Evolutionary conservation across 345 rosid genomes (phyloP).

Genomic region (Laguncularia racemosa): DNA sequence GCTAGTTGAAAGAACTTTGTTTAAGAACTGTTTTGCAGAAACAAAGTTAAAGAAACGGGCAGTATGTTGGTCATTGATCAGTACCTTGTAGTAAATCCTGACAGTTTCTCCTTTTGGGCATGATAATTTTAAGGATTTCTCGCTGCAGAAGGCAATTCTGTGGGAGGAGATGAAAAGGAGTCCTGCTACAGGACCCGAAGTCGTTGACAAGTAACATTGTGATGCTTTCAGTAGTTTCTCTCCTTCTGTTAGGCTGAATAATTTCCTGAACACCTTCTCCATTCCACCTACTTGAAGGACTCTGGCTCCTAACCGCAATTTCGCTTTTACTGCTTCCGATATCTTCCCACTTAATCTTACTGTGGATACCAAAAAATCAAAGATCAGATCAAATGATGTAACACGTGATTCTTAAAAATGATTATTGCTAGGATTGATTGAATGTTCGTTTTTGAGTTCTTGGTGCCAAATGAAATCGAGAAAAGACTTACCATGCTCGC

Average conservation of each 20-base stretch:
- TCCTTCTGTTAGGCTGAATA: conserved; percentile 26
- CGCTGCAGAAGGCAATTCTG: conserved; percentile 42
- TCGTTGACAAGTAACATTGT: conserved; percentile 45
- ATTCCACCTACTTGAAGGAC: conserved; percentile 39
- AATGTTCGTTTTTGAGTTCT: neutral
- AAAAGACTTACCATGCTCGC: conserved; percentile 14
- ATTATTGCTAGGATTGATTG: too few relatives aligned
- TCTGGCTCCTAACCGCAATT: conserved; percentile 39
- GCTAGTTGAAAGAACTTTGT: neutral
- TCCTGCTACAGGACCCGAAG: conserved; percentile 44
- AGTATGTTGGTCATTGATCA: neutral
- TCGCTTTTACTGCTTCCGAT: conserved; percentile 36
- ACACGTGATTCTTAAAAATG: too few relatives aligned
- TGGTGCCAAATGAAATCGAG: neutral
- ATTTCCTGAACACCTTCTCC: conserved; percentile 31
- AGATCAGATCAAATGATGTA: neutral
- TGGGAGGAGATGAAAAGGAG: conserved; percentile 40
- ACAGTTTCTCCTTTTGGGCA: conserved; percentile 19
- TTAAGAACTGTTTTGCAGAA: too few relatives aligned
- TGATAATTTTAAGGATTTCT: conserved; percentile 31
- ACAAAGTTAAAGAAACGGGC: neutral
- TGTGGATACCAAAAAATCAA: conserved; percentile 10
- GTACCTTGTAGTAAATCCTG: conserved; percentile 11
- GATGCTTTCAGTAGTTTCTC: conserved; percentile 37
- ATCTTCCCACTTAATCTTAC: conserved; percentile 33